These are phyloP conservation scores for Phytophthora fragariae DNA, from an alignment of 352 stramenopile species.

Conservation along the genomic window DNA sequence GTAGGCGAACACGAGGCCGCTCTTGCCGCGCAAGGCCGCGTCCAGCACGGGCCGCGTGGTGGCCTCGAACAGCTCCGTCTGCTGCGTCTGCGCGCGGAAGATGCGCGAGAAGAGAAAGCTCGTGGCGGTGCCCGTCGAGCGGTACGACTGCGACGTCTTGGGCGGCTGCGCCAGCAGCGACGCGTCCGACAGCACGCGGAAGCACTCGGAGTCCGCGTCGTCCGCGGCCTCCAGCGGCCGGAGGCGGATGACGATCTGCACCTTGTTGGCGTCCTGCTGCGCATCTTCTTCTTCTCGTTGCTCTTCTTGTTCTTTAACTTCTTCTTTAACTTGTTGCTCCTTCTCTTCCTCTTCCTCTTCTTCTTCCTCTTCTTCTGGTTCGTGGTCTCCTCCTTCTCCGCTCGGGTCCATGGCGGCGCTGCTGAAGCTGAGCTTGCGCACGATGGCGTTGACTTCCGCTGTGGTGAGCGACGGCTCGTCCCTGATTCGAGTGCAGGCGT, in stretches of 20 bases:
- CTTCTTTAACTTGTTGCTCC: not conserved
- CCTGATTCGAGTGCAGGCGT: slow-evolving; percentile 17
- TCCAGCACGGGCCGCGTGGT: slow-evolving; percentile 93
- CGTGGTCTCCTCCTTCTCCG: slow-evolving; percentile 12
- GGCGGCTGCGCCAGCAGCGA: slow-evolving; percentile 70
- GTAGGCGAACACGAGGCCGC: slow-evolving; percentile 97
- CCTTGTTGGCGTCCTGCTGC: slow-evolving; percentile 27
- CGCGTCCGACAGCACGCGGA: slow-evolving; percentile 73
- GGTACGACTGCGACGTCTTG: slow-evolving; percentile 79
- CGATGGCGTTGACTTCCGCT: slow-evolving; percentile 29
- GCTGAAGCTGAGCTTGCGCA: slow-evolving; percentile 78
- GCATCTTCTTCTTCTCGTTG: slow-evolving; percentile 16
- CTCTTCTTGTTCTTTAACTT: slow-evolving; percentile 18
- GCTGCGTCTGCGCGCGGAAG: slow-evolving; percentile 77
- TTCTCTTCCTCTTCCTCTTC: not conserved
- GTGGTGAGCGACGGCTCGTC: slow-evolving; percentile 22
- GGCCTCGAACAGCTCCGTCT: slow-evolving; percentile 93
- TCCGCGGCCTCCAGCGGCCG: slow-evolving; percentile 44
- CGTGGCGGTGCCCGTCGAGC: slow-evolving; percentile 76
- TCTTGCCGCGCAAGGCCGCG: slow-evolving; percentile 85
- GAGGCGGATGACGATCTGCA: slow-evolving; percentile 80
- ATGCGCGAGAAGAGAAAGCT: slow-evolving; percentile 88
- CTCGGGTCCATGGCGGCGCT: slow-evolving; percentile 39
- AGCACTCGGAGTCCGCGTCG: slow-evolving; percentile 51
- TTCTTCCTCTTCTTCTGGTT: slow-evolving; percentile 18